Conservation (phyloP, 306 rosid species). For the Casuarina equisetifolia region DNA sequence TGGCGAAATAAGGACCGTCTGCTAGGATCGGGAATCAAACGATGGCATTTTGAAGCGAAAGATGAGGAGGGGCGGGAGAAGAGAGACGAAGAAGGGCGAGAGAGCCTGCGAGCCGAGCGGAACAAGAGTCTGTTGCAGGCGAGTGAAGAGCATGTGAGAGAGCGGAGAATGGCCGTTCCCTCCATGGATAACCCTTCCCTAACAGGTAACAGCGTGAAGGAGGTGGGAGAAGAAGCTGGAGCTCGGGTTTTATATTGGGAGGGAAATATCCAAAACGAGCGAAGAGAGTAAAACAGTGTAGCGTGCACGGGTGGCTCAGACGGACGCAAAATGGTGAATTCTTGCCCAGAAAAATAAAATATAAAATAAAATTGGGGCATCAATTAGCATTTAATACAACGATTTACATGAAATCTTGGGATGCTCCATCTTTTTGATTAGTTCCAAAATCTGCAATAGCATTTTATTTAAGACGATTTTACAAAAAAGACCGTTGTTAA, state of each 20-base stretch:
- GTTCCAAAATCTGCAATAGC: too few relatives aligned
- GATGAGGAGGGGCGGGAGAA: constrained; percentile 23
- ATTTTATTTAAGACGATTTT: too few relatives aligned
- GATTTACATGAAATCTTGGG: too few relatives aligned
- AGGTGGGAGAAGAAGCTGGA: background rate
- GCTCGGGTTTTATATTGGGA: constrained; percentile 3
- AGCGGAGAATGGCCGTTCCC: constrained; percentile 73
- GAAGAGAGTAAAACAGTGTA: background rate
- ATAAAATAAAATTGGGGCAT: background rate
- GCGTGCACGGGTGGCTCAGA: constrained; percentile 13
- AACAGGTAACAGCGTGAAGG: too few relatives aligned
- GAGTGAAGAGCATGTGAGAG: constrained; percentile 51
- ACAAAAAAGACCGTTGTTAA: too few relatives aligned
- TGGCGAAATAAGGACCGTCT: constrained; percentile 43
- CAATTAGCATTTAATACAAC: too few relatives aligned
- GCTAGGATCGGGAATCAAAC: constrained; percentile 14
- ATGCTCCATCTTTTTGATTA: too few relatives aligned
- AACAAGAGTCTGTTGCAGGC: constrained; percentile 46
- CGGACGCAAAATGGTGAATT: background rate
- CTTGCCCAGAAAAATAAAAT: background rate
- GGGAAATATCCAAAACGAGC: background rate
- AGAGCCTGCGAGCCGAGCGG: constrained; percentile 39
- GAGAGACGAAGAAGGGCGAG: constrained; percentile 1
- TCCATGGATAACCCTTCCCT: constrained; percentile 48
- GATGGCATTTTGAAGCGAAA: constrained; percentile 23